A percentile compares a stretch with the other conserved stretches of the same genome.
phyloP scores from a whole-genome alignment of 352 stramenopile species.

The Globisporangium megalacanthum region DNA sequence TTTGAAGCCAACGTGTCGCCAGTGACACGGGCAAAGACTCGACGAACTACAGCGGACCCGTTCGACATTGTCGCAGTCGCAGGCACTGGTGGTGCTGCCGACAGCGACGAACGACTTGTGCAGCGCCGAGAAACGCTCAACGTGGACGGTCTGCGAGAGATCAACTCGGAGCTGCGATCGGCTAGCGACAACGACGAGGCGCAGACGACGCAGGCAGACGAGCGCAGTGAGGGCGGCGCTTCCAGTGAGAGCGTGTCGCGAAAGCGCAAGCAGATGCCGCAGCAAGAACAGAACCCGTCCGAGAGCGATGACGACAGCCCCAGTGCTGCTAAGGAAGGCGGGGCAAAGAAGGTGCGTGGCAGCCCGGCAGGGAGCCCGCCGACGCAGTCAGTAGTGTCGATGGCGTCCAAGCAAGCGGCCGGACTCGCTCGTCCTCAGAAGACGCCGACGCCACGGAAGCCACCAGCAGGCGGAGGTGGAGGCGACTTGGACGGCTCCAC shows the following conservation, averaged over 20 bases:
- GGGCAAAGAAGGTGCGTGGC: conserved; percentile 8
- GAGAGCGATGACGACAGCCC: conserved; percentile 2
- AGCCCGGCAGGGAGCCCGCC: conserved; percentile 11
- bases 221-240: conserved; percentile 9
- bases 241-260: conserved; percentile 9
- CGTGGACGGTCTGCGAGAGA: conserved; percentile 35
- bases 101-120: conserved; percentile 1
- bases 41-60: conserved; percentile 50
- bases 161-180: conserved; percentile 20
- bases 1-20: conserved; percentile 14
- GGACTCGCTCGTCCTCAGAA: conserved; percentile 15
- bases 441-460: conserved; percentile 15
- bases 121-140: conserved; percentile 57
- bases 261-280: conserved; percentile 18
- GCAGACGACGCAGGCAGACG: neutral
- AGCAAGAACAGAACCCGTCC: conserved; percentile 8
- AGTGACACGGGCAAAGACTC: conserved; percentile 19
- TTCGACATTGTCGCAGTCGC: conserved; percentile 20
- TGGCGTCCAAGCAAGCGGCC: conserved; percentile 4
- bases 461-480: neutral
- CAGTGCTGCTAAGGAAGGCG: neutral
- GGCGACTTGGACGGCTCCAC: neutral
- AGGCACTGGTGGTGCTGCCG: neutral
- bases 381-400: conserved; percentile 8
- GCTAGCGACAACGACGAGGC: neutral